phyloP scores from a whole-genome alignment of 331 rosid species.

The Quercus lobata region DNA sequence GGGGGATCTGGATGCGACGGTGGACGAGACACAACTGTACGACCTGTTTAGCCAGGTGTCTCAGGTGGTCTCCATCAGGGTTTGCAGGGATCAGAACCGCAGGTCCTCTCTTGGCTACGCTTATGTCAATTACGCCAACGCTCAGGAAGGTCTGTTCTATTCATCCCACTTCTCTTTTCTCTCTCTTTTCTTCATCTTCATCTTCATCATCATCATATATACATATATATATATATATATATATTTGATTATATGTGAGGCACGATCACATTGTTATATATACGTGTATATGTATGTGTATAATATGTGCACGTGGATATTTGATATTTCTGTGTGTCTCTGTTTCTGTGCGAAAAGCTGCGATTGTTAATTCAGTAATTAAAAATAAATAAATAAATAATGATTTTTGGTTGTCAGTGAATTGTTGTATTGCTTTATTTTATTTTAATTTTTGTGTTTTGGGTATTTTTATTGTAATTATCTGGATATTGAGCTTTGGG shows the following conservation, averaged over 20 bases:
- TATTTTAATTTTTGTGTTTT: not conserved
- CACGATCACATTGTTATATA: not conserved
- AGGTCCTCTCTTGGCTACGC: constrained; percentile 80
- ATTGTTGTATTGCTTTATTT: not conserved
- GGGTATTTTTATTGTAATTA: not conserved
- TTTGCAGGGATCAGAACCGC: constrained; percentile 71
- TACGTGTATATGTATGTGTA: not conserved
- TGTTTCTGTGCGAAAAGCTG: not conserved
- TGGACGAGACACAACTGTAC: constrained; percentile 61
- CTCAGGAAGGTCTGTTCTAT: constrained; percentile 56
- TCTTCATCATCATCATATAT: too few relatives aligned
- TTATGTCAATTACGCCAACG: constrained; percentile 59
- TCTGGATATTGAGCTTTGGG: not conserved
- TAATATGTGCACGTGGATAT: not conserved
- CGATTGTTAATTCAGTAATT: not conserved
- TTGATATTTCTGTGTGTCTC: not conserved
- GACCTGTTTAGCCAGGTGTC: constrained; percentile 62
- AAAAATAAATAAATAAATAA: not conserved
- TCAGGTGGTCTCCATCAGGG: constrained; percentile 59
- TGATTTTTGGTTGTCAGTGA: not conserved
- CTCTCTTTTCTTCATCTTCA: not conserved
- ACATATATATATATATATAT: too few relatives aligned
- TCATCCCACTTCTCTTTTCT: not conserved
- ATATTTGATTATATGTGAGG: too few relatives aligned
- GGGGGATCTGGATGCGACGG: constrained; percentile 75